These are phyloP conservation scores for Silene noctiflora DNA, from an alignment of 179 eudicot genomes.

Conservation along the genomic window DNA sequence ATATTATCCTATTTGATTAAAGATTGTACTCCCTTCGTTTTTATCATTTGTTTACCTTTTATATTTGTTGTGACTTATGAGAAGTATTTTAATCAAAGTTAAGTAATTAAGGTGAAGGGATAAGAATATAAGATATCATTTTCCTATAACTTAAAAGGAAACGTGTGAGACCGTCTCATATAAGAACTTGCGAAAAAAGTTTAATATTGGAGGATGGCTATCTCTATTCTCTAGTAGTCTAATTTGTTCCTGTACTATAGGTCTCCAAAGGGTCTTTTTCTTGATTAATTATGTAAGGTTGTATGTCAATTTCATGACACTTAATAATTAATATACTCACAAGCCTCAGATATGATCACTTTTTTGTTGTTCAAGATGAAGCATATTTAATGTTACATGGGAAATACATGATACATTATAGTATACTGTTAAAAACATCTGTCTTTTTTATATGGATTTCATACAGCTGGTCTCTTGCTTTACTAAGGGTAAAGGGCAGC, in stretches of 20 bases:
- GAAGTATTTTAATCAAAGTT: too few relatives aligned
- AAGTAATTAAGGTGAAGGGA: too few relatives aligned
- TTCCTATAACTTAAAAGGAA: too few relatives aligned
- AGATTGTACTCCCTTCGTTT: too few relatives aligned
- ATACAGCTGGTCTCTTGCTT: constrained; percentile 3
- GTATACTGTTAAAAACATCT: neutral
- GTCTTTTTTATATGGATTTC: neutral
- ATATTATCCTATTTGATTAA: too few relatives aligned
- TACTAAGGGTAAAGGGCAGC: neutral
- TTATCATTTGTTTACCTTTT: too few relatives aligned
- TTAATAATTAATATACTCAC: neutral
- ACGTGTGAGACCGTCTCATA: too few relatives aligned
- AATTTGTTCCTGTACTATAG: neutral
- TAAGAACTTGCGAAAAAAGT: too few relatives aligned
- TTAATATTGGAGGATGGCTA: too few relatives aligned
- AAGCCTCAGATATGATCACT: neutral
- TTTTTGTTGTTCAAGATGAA: constrained; percentile 11
- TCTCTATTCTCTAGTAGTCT: neutral
- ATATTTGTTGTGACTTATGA: too few relatives aligned
- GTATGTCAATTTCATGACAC: neutral
- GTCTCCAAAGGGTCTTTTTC: neutral
- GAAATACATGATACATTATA: constrained; percentile 9
- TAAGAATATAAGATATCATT: too few relatives aligned
- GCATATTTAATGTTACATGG: neutral
- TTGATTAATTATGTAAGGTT: neutral